Conservation (phyloP, 1,284 basidiomycete species). For the Ustilago cynodontis region DNA sequence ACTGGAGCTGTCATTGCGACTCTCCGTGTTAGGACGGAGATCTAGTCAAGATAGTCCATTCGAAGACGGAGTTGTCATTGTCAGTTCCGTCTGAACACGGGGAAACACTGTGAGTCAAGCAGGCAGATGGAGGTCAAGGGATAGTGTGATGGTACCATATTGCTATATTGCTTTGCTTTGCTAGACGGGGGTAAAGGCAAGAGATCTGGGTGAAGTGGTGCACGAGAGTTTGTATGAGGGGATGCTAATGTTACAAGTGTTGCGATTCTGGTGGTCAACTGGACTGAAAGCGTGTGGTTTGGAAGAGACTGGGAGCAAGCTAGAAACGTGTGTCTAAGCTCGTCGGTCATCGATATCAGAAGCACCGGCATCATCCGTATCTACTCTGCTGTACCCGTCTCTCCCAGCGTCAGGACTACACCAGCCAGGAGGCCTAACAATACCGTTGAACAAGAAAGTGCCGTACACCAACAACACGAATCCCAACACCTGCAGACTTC, state of each 20-base stretch:
- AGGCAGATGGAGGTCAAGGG: no score
- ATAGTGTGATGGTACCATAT: neutral
- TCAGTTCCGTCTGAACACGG: no score
- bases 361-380: conserved; percentile 13
- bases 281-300: neutral
- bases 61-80: no score
- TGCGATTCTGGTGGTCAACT: no score
- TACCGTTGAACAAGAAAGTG: conserved; percentile 68
- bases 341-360: conserved; percentile 5
- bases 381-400: conserved; percentile 20
- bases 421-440: conserved; percentile 56
- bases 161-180: neutral
- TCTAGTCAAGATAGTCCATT: neutral
- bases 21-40: neutral
- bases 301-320: no score
- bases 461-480: conserved; percentile 90
- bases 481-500: conserved; percentile 86
- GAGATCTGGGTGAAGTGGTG: neutral
- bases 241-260: conserved; percentile 17
- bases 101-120: no score
- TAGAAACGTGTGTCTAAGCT: neutral
- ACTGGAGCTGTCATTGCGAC: neutral
- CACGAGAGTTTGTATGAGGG: neutral
- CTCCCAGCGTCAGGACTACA: conserved; percentile 18
- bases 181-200: neutral